phyloP scores from a whole-genome alignment of 202 grass and related monocot genomes.

The Carex arenaria region DNA sequence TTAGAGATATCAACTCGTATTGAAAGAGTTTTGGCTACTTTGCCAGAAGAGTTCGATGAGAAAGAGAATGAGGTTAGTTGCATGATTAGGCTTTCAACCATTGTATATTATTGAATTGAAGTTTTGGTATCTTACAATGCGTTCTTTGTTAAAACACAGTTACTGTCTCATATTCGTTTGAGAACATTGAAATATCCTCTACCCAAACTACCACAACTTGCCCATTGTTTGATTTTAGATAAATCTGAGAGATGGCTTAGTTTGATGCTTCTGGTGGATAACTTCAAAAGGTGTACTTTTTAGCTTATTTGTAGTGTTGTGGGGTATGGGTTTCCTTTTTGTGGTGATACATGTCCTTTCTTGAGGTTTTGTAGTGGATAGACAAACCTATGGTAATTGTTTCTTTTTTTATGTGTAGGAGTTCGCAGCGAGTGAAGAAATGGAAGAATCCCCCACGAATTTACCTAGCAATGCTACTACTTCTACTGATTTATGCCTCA shows the following conservation, averaged over 20 bases:
- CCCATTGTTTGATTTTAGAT: background rate
- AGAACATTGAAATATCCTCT: background rate
- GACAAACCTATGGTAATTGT: background rate
- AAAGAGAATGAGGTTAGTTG: conserved; percentile 31
- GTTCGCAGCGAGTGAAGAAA: background rate
- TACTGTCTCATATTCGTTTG: background rate
- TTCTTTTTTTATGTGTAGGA: conserved; percentile 4
- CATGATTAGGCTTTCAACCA: background rate
- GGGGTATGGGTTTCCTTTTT: background rate
- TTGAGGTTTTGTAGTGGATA: background rate
- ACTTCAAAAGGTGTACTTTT: background rate
- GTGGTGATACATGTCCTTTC: background rate
- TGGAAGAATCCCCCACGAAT: conserved; percentile 27
- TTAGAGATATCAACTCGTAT: conserved; percentile 66
- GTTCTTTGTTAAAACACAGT: background rate
- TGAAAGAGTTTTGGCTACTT: conserved; percentile 66
- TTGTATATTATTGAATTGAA: background rate
- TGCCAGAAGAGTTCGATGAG: conserved; percentile 49
- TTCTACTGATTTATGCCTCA: conserved; percentile 14
- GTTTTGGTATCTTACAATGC: background rate
- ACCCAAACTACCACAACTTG: background rate
- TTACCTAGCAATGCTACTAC: conserved; percentile 28
- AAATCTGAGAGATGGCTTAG: conserved; percentile 9
- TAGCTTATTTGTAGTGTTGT: background rate
- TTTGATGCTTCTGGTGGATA: background rate